Conservation (phyloP, 139 green algal species). For the Chlorella sp. region DNA sequence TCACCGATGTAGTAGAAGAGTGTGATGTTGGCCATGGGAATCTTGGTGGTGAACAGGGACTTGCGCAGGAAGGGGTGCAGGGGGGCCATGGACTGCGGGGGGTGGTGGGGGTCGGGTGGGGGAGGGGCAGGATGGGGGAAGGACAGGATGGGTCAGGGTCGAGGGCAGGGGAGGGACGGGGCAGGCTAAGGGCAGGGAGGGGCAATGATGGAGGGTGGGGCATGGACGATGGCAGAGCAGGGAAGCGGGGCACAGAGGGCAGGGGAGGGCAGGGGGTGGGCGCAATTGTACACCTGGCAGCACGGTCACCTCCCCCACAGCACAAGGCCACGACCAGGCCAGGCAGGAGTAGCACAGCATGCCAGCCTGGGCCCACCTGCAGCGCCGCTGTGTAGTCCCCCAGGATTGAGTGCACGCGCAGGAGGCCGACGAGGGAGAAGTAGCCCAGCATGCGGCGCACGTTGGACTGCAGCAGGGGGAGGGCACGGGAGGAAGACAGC, state of each 20-base stretch:
- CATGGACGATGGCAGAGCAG: not conserved
- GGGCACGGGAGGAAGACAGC: not conserved
- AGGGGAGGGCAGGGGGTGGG: too few relatives aligned
- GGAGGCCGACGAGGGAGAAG: conserved; percentile 91
- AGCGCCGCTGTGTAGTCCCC: conserved; percentile 91
- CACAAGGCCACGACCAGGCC: too few relatives aligned
- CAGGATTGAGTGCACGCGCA: conserved; percentile 90
- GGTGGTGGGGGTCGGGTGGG: not conserved
- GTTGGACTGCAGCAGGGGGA: conserved; percentile 77
- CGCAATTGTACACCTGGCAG: too few relatives aligned
- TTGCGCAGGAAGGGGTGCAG: conserved; percentile 70
- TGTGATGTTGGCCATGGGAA: conserved; percentile 86
- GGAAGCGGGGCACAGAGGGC: too few relatives aligned
- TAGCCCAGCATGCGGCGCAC: conserved; percentile 97
- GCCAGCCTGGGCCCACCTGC: too few relatives aligned
- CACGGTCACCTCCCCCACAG: too few relatives aligned
- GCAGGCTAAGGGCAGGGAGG: too few relatives aligned
- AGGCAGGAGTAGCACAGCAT: too few relatives aligned
- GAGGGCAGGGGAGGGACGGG: not conserved
- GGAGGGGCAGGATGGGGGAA: not conserved
- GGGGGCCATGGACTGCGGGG: conserved; percentile 44
- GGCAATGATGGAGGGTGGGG: not conserved
- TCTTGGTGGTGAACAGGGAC: conserved; percentile 79
- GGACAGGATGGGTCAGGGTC: not conserved
- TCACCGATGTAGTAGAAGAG: conserved; percentile 91